Evolutionary conservation across 148 eudicot species (phyloP).

Genomic region (Heliosperma pusillum): DNA sequence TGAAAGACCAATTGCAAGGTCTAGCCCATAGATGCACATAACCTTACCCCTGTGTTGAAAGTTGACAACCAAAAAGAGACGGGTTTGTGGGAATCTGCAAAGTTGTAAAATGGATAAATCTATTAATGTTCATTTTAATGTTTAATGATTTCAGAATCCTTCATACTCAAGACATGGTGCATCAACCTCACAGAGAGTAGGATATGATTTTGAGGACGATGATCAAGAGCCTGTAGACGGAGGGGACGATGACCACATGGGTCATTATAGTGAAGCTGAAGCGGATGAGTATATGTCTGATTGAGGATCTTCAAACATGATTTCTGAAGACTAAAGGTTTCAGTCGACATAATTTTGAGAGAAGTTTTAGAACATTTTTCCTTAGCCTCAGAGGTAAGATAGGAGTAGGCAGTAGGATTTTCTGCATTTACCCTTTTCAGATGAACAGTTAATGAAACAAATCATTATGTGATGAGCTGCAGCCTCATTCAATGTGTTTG

Average conservation of each 20-base stretch:
- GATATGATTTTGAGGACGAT: constrained; percentile 41
- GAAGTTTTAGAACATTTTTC: neutral
- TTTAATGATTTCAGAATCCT: constrained; percentile 36
- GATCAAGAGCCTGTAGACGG: constrained; percentile 27
- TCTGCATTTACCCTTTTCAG: neutral
- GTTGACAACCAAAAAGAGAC: too few relatives aligned
- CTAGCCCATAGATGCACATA: too few relatives aligned
- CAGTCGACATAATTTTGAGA: constrained; percentile 9
- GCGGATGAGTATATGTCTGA: constrained; percentile 56
- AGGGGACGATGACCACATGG: constrained; percentile 45
- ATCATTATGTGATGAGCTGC: neutral
- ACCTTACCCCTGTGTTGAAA: too few relatives aligned
- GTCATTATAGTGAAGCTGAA: constrained; percentile 51
- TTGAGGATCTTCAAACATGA: constrained; percentile 18
- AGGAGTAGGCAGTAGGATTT: neutral
- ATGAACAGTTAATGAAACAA: neutral
- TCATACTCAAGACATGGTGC: constrained; percentile 34
- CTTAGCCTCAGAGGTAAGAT: neutral
- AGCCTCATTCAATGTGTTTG: neutral
- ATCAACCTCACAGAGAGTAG: constrained; percentile 32
- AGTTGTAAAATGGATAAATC: too few relatives aligned
- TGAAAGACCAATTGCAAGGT: too few relatives aligned
- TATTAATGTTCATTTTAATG: neutral
- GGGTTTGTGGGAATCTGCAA: too few relatives aligned
- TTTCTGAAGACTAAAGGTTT: neutral